Conservation (phyloP, 805 yeast species). For the Candida nitratophila region DNA sequence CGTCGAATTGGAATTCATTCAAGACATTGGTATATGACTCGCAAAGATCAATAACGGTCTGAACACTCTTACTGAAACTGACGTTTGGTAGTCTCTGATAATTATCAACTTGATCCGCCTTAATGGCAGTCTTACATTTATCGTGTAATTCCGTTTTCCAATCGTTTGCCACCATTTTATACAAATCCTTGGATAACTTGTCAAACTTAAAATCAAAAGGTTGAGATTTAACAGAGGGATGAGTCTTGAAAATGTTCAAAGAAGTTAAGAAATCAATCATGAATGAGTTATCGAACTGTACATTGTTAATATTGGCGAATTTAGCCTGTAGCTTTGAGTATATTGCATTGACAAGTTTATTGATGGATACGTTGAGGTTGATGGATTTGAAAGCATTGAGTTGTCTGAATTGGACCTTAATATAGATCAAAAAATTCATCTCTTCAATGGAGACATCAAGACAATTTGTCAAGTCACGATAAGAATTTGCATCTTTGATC, state of each 20-base stretch:
- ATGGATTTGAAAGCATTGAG: not conserved
- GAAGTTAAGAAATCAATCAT: slow-evolving; percentile 10
- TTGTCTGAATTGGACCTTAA: not conserved
- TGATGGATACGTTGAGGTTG: not conserved
- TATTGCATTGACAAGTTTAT: not conserved
- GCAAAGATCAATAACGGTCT: slow-evolving; percentile 20
- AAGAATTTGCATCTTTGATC: not conserved
- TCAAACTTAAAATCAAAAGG: not conserved
- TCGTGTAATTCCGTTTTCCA: slow-evolving; percentile 19
- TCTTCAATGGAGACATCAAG: not conserved
- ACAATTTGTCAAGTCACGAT: not conserved
- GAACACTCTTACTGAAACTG: slow-evolving; percentile 21
- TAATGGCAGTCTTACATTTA: slow-evolving; percentile 42
- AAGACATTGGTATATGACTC: slow-evolving; percentile 41
- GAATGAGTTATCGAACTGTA: not conserved
- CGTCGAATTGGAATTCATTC: slow-evolving; percentile 56
- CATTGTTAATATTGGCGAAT: not conserved
- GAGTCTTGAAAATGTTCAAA: slow-evolving; percentile 9
- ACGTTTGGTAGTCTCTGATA: slow-evolving; percentile 34
- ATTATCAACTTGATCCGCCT: slow-evolving; percentile 53
- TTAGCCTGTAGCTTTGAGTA: not conserved
- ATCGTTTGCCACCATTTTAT: slow-evolving; percentile 11
- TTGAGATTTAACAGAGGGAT: slow-evolving; percentile 1
- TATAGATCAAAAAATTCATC: not conserved
- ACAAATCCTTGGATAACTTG: slow-evolving; percentile 16